Percentiles rank a stretch among this genome's conserved stretches.
phyloP scores from a whole-genome alignment of 306 rosid species.

The Oemleria cerasiformis region DNA sequence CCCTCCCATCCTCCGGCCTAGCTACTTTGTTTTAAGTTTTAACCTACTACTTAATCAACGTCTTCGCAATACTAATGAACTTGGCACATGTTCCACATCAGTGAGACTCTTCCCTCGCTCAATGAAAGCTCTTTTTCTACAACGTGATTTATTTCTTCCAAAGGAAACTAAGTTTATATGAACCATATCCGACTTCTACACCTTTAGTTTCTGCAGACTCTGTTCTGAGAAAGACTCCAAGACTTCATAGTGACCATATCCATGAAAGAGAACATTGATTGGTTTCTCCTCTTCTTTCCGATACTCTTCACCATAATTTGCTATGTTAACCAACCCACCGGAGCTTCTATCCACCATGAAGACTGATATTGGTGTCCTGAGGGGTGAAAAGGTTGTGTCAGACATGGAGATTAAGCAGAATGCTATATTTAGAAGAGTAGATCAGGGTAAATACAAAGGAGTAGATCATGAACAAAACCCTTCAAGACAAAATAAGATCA shows the following conservation, averaged over 20 bases:
- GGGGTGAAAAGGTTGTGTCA: constrained; percentile 18
- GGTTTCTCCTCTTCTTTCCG: constrained; percentile 46
- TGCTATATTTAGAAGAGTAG: neutral
- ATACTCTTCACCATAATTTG: constrained; percentile 81
- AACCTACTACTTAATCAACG: constrained; percentile 29
- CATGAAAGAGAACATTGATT: constrained; percentile 84
- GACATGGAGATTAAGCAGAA: neutral
- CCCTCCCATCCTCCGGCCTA: constrained; percentile 14
- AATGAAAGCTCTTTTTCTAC: constrained; percentile 14
- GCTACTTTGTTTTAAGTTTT: neutral
- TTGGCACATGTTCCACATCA: constrained; percentile 15
- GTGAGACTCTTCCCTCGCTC: constrained; percentile 11
- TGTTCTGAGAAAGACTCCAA: constrained; percentile 50
- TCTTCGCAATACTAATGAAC: constrained; percentile 27
- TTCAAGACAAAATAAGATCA: neutral
- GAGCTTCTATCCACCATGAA: constrained; percentile 68
- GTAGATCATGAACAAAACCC: too few species aligned
- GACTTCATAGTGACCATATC: constrained; percentile 90
- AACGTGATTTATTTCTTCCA: constrained; percentile 25
- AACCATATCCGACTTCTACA: constrained; percentile 30
- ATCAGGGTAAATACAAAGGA: neutral
- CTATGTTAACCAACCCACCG: constrained; percentile 61
- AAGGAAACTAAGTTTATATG: constrained; percentile 10
- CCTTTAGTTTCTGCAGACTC: constrained; percentile 31
- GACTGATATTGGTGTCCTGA: constrained; percentile 77